phyloP scores from a whole-genome alignment of 139 green algal genomes.

The Dunaliella primolecta region DNA sequence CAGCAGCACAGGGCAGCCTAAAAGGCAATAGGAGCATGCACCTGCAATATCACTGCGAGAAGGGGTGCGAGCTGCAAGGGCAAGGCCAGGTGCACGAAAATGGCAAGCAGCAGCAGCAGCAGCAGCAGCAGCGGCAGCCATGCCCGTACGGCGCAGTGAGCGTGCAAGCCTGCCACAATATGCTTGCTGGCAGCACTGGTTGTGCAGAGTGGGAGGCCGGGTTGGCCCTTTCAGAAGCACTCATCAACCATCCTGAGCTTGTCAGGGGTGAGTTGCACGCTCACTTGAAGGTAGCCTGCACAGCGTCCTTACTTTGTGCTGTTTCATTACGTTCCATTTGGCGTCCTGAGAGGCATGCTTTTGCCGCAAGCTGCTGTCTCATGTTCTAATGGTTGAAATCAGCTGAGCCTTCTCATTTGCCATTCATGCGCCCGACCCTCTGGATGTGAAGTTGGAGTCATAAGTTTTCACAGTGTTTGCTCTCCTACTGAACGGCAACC shows the following conservation, averaged over 20 bases:
- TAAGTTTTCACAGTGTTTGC: too few relatives aligned
- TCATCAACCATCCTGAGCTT: slow-evolving; percentile 50
- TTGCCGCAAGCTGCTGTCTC: too few relatives aligned
- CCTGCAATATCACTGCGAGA: neutral
- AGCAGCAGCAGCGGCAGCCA: neutral
- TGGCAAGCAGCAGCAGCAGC: neutral
- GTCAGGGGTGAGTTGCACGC: slow-evolving; percentile 52
- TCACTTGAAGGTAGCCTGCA: too few relatives aligned
- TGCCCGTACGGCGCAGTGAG: slow-evolving; percentile 36
- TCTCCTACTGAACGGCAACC: too few relatives aligned
- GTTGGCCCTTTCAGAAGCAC: slow-evolving; percentile 62
- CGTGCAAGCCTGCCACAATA: slow-evolving; percentile 47
- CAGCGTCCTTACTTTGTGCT: too few relatives aligned
- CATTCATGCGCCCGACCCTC: too few relatives aligned
- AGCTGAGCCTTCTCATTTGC: too few relatives aligned
- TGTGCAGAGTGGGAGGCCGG: slow-evolving; percentile 78
- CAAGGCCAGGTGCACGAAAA: too few relatives aligned
- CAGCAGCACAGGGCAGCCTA: neutral
- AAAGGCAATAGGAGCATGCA: neutral
- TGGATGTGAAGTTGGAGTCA: too few relatives aligned
- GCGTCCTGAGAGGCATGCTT: too few relatives aligned
- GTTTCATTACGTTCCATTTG: too few relatives aligned
- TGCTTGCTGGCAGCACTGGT: slow-evolving; percentile 70
- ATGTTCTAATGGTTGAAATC: too few relatives aligned
- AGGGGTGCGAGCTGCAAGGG: neutral